A percentile compares a stretch with the other conserved stretches of the same genome.
These are phyloP conservation scores for Xylaria polymorpha DNA, from an alignment of 2,329 filamentous ascomycete genomes.

Conservation along the genomic window DNA sequence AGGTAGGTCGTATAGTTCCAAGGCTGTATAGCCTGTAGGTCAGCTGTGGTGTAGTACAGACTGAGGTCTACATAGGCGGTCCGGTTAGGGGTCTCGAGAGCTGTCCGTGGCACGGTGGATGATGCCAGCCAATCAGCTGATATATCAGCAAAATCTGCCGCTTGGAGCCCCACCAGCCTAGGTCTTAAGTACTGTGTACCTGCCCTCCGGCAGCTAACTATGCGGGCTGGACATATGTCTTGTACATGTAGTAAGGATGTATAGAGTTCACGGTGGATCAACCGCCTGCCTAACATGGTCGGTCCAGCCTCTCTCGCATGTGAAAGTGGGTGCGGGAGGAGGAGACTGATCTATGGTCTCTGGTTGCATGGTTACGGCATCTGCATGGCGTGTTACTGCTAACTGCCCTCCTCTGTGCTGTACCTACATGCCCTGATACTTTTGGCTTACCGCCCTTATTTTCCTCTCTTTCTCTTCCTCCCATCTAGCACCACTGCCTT, in stretches of 20 bases:
- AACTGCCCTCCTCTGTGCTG: slow-evolving; percentile 11
- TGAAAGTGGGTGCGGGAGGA: slow-evolving; percentile 40
- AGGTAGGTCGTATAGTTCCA: no score
- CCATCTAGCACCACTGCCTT: not conserved
- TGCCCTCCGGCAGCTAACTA: no score
- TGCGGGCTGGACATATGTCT: not conserved
- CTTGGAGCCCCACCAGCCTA: not conserved
- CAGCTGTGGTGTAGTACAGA: no score
- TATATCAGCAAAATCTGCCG: no score
- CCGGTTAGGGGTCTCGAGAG: no score
- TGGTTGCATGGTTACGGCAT: slow-evolving; percentile 20
- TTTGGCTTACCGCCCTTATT: not conserved
- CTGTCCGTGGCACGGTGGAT: no score
- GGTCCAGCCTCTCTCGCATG: slow-evolving; percentile 37
- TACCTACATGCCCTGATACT: not conserved
- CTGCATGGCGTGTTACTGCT: slow-evolving; percentile 23
- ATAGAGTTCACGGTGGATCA: not conserved
- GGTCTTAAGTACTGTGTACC: not conserved
- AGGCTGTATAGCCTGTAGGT: no score
- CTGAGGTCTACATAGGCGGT: no score
- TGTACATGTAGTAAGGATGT: not conserved
- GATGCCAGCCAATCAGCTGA: no score
- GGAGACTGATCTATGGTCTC: slow-evolving; percentile 16
- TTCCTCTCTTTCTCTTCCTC: not conserved
- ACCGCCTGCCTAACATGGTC: slow-evolving; percentile 10